phyloP scores from a whole-genome alignment of 1,284 basidiomycete species.

The Kalmanozyma brasiliensis region DNA sequence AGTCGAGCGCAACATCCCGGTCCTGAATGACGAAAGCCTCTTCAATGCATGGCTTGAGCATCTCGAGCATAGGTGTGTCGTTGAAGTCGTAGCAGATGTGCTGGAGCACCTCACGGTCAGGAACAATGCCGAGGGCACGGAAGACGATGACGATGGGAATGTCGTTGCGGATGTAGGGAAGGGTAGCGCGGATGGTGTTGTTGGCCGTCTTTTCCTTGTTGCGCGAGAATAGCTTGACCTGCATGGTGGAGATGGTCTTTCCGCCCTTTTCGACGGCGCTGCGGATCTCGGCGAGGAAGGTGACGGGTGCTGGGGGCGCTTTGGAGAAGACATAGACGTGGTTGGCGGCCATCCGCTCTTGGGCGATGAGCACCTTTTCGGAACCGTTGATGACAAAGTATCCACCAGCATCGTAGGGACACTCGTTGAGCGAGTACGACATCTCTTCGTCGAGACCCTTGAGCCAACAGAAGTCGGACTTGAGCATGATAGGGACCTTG shows the following conservation, averaged over 20 bases:
- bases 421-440: constrained; percentile 92
- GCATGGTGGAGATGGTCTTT: constrained; percentile 97
- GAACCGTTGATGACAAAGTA: constrained; percentile 99
- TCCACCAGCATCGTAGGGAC: constrained; percentile 91
- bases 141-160: constrained; percentile 99
- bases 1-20: constrained; percentile 88
- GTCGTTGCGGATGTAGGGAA: constrained; percentile 98
- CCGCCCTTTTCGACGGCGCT: constrained; percentile 98
- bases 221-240: constrained; percentile 94
- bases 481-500: constrained; percentile 97
- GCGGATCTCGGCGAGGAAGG: constrained; percentile 95
- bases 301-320: constrained; percentile 93
- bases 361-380: constrained; percentile 98
- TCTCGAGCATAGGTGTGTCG: constrained; percentile 94
- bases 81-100: constrained; percentile 99
- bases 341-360: constrained; percentile 99
- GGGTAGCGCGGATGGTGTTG: constrained; percentile 94
- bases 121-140: constrained; percentile 95
- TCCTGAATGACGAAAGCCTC: constrained; percentile 99
- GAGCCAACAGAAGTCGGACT: constrained; percentile 94
- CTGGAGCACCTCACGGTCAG: constrained; percentile 95
- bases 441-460: constrained; percentile 81
- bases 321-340: constrained; percentile 99
- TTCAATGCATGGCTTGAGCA: constrained; percentile 98
- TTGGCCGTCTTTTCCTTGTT: constrained; percentile 83